phyloP scores from a whole-genome alignment of 345 rosid species.

The Abelmoschus esculentus region DNA sequence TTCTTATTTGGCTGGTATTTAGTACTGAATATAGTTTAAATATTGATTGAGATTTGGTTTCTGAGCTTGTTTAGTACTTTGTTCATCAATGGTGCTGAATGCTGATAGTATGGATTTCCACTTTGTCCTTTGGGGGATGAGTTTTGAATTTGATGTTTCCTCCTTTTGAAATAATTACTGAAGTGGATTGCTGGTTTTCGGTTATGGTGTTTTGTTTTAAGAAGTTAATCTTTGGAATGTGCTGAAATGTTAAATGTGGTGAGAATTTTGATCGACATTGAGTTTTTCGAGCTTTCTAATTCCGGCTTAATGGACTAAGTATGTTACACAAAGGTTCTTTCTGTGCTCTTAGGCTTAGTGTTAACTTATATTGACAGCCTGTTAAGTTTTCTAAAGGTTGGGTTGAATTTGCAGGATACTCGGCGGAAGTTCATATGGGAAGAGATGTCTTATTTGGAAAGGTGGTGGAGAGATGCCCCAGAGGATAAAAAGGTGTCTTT shows the following conservation, averaged over 20 bases:
- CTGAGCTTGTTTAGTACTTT: background rate
- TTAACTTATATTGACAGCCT: background rate
- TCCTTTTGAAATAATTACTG: too few relatives aligned
- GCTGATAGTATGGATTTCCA: background rate
- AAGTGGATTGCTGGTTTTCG: too few relatives aligned
- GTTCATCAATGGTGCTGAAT: background rate
- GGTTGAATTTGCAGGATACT: conserved; percentile 46
- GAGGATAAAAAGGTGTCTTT: conserved; percentile 58
- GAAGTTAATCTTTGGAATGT: too few relatives aligned
- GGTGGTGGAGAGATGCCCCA: conserved; percentile 97
- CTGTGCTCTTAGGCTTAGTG: background rate
- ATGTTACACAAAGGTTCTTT: background rate
- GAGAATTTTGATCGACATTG: too few relatives aligned
- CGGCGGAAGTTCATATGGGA: conserved; percentile 97
- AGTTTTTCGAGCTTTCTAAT: too few relatives aligned
- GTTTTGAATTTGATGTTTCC: too few relatives aligned
- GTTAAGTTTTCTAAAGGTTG: background rate
- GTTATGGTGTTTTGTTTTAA: too few relatives aligned
- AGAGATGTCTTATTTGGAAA: conserved; percentile 95
- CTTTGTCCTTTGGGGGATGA: too few relatives aligned
- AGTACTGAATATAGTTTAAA: background rate
- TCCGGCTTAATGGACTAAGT: too few relatives aligned
- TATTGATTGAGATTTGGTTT: background rate
- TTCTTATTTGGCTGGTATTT: background rate
- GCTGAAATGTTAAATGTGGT: too few relatives aligned